Percentiles rank a stretch among this genome's conserved stretches.
Conservation (phyloP, 2,329 filamentous ascomycete genomes). For the Nannizziopsis arthrosporioides region DNA sequence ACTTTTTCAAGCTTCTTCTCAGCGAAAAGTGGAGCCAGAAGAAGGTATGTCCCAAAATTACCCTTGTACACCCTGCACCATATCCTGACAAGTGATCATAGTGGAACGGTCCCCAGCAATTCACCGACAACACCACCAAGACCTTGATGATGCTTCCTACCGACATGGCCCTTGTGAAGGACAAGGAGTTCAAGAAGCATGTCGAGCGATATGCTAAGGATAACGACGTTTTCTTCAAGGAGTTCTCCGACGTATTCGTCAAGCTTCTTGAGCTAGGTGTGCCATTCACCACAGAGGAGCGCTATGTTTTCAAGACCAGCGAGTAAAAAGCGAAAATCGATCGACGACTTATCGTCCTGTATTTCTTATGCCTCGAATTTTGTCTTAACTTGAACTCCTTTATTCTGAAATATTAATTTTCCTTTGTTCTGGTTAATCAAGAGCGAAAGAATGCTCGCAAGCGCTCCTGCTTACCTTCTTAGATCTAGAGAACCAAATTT, state of each 20-base stretch:
- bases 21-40: constrained; percentile 86
- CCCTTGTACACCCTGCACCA: not conserved
- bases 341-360: not conserved
- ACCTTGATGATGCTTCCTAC: constrained; percentile 94
- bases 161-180: constrained; percentile 75
- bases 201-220: constrained; percentile 86
- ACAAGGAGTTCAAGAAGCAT: constrained; percentile 70
- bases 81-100: constrained; percentile 8
- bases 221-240: constrained; percentile 82
- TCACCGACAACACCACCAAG: constrained; percentile 78
- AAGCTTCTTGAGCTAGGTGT: constrained; percentile 92
- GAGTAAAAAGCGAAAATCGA: constrained; percentile 21
- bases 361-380: constrained; percentile 1
- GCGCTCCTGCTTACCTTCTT: too few species aligned
- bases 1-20: constrained; percentile 79
- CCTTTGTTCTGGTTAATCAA: too few species aligned
- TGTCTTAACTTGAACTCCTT: not conserved
- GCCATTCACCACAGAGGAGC: constrained; percentile 58
- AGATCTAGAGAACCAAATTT: too few species aligned
- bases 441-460: too few species aligned
- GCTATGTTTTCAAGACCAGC: constrained; percentile 52
- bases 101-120: constrained; percentile 87
- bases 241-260: constrained; percentile 66
- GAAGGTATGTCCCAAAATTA: constrained; percentile 37
- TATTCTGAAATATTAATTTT: not conserved